Percentiles rank a stretch among this genome's conserved stretches.
Evolutionary conservation across 106 monocot genomes (phyloP).

Genomic region (Posidonia australis): DNA sequence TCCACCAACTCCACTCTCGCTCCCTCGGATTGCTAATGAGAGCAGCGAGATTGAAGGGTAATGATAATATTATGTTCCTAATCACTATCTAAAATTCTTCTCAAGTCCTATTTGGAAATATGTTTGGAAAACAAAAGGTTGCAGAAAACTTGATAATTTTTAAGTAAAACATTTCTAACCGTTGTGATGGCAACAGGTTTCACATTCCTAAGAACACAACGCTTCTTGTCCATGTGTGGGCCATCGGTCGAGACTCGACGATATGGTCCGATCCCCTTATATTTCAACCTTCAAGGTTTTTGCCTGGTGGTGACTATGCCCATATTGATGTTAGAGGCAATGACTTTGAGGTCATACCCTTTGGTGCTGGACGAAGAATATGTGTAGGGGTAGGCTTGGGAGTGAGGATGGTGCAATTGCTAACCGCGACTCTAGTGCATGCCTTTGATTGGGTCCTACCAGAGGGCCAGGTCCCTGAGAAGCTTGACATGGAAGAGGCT

Average conservation of each 20-base stretch:
- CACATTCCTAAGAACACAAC: conserved; percentile 13
- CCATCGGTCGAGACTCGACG: conserved; percentile 5
- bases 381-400: conserved; percentile 30
- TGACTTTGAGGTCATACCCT: conserved; percentile 26
- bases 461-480: conserved; percentile 9
- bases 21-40: conserved; percentile 12
- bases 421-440: conserved; percentile 21
- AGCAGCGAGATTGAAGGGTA: conserved; percentile 14
- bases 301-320: conserved; percentile 16
- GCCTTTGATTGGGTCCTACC: conserved; percentile 26
- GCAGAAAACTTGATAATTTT: too few species aligned
- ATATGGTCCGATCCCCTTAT: conserved; percentile 12
- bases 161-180: too few species aligned
- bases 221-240: conserved; percentile 20
- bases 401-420: conserved; percentile 23
- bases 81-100: background rate
- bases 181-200: background rate
- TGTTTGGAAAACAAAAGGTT: too few species aligned
- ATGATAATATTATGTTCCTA: background rate
- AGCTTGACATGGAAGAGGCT: conserved; percentile 34
- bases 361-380: conserved; percentile 26
- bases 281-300: conserved; percentile 15
- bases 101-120: background rate
- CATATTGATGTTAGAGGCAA: conserved; percentile 20
- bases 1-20: conserved; percentile 25